Evolutionary conservation across 2,329 filamentous ascomycete species (phyloP).

Genomic region (Fusarium sulawesiense): DNA sequence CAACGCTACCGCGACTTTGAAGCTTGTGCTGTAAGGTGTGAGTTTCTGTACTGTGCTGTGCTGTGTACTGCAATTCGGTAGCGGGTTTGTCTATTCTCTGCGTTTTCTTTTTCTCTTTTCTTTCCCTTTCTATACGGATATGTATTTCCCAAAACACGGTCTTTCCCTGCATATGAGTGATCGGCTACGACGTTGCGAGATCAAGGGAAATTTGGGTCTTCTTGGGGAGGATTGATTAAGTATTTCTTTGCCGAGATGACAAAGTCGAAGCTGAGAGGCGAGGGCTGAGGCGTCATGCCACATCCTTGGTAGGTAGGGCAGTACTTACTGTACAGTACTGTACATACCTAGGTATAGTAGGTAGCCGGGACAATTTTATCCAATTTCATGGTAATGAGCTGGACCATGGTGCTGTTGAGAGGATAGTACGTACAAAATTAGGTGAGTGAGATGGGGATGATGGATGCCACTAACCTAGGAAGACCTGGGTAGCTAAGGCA

Average conservation of each 20-base stretch:
- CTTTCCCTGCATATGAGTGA: slow-evolving; percentile 37
- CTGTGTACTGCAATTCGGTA: slow-evolving; percentile 15
- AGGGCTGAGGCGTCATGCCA: slow-evolving; percentile 15
- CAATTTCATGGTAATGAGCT: slow-evolving; percentile 28
- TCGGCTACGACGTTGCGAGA: slow-evolving; percentile 38
- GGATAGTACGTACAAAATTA: not conserved
- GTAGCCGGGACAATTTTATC: slow-evolving; percentile 35
- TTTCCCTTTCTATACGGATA: not conserved
- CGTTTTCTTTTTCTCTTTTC: not conserved
- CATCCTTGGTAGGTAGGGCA: slow-evolving; percentile 3
- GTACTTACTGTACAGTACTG: not conserved
- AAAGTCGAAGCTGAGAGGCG: slow-evolving; percentile 27
- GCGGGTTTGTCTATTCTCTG: slow-evolving; percentile 13
- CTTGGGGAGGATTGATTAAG: slow-evolving; percentile 14
- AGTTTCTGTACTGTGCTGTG: not conserved
- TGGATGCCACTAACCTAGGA: slow-evolving; percentile 9
- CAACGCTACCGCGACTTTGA: slow-evolving; percentile 34
- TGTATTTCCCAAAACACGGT: slow-evolving; percentile 20
- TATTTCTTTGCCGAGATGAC: slow-evolving; percentile 35
- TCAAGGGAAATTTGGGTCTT: slow-evolving; percentile 37
- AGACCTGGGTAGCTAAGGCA: slow-evolving; percentile 23
- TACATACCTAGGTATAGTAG: slow-evolving; percentile 4
- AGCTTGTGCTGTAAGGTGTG: slow-evolving; percentile 17
- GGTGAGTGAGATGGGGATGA: slow-evolving; percentile 19
- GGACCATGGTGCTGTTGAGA: slow-evolving; percentile 4